These are phyloP conservation scores for Globisporangium acanthophoron DNA, from an alignment of 352 stramenopile species.

Conservation along the genomic window DNA sequence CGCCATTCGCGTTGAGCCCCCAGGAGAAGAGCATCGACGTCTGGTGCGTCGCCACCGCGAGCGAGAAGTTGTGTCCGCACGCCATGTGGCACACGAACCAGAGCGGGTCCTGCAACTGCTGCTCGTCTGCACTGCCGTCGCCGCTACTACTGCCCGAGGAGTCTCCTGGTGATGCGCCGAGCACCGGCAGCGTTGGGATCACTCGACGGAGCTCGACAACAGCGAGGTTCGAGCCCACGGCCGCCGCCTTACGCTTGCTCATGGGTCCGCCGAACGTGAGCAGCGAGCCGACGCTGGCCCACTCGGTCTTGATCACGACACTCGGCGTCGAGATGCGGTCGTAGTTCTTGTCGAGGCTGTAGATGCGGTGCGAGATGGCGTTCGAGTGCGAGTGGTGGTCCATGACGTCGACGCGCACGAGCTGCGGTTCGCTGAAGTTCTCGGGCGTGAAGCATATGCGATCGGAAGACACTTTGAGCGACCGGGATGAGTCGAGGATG, in stretches of 20 bases:
- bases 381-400: slow-evolving; percentile 39
- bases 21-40: slow-evolving; percentile 39
- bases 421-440: slow-evolving; percentile 48
- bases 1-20: slow-evolving; percentile 49
- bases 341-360: slow-evolving; percentile 62
- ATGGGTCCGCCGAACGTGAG: slow-evolving; percentile 39
- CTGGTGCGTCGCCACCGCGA: slow-evolving; percentile 39
- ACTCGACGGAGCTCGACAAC: slow-evolving; percentile 30
- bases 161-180: not conserved
- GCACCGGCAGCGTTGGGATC: not conserved
- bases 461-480: slow-evolving; percentile 52
- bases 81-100: slow-evolving; percentile 55
- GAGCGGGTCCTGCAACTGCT: slow-evolving; percentile 8
- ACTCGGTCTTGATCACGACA: slow-evolving; percentile 44
- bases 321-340: slow-evolving; percentile 42
- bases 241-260: slow-evolving; percentile 39
- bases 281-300: slow-evolving; percentile 26
- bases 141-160: not conserved
- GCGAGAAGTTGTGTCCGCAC: slow-evolving; percentile 55
- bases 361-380: slow-evolving; percentile 54
- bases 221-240: slow-evolving; percentile 20
- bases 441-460: slow-evolving; percentile 67
- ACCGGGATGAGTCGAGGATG: slow-evolving; percentile 29
- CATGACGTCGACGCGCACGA: slow-evolving; percentile 53
- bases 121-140: too few relatives aligned